phyloP scores from a whole-genome alignment of 805 yeast genomes.

The Kodamaea fukazawae region DNA sequence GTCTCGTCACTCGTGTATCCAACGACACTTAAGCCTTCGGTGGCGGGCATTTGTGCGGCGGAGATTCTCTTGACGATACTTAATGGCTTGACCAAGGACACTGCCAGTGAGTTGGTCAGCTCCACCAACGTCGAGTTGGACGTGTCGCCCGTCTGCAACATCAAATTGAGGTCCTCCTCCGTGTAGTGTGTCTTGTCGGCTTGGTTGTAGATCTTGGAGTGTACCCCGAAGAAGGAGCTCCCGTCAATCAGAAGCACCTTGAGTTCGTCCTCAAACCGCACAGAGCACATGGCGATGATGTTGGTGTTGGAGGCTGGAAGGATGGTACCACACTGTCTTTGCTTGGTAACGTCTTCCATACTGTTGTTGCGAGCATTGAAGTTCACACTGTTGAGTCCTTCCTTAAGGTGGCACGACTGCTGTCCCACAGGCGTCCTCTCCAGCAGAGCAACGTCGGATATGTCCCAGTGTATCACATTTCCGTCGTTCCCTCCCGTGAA shows the following conservation, averaged over 20 bases:
- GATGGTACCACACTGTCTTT: slow-evolving; percentile 59
- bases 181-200: slow-evolving; percentile 27
- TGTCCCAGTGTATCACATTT: slow-evolving; percentile 65
- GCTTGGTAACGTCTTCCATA: slow-evolving; percentile 29
- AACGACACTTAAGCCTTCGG: background rate
- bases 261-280: slow-evolving; percentile 25
- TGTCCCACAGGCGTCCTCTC: slow-evolving; percentile 12
- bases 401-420: slow-evolving; percentile 40
- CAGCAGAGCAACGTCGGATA: slow-evolving; percentile 26
- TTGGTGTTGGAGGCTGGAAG: slow-evolving; percentile 57
- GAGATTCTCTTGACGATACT: slow-evolving; percentile 5
- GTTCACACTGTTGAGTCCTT: slow-evolving; percentile 43
- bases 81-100: slow-evolving; percentile 9
- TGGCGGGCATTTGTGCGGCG: background rate
- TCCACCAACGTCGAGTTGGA: slow-evolving; percentile 20
- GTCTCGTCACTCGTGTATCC: slow-evolving; percentile 4
- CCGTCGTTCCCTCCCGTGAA: slow-evolving; percentile 66
- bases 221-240: slow-evolving; percentile 56
- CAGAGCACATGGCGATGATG: slow-evolving; percentile 45
- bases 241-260: slow-evolving; percentile 54
- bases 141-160: slow-evolving; percentile 13
- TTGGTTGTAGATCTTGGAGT: slow-evolving; percentile 37
- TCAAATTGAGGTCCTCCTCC: slow-evolving; percentile 26
- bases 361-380: slow-evolving; percentile 32
- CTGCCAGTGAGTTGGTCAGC: background rate